Conservation (phyloP, 2,329 filamentous ascomycete species). For the Mariannaea elegans region DNA sequence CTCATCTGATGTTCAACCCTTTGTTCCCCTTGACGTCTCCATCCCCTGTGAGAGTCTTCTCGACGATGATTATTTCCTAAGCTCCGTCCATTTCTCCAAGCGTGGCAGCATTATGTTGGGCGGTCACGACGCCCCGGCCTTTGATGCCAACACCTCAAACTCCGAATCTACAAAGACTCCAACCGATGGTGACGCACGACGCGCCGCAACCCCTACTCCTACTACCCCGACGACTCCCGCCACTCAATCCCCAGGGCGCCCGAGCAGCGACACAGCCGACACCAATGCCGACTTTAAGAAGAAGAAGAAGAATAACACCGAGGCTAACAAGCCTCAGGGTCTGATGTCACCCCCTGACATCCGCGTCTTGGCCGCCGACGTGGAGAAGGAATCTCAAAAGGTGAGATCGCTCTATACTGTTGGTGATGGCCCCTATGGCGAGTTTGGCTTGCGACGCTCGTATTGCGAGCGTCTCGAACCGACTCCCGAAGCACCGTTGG, state of each 20-base stretch:
- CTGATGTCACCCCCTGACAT: conserved; percentile 54
- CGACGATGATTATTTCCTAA: conserved; percentile 67
- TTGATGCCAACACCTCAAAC: conserved; percentile 33
- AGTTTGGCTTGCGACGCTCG: conserved; percentile 59
- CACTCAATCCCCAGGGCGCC: conserved; percentile 33
- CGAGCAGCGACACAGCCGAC: conserved; percentile 37
- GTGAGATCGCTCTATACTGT: conserved; percentile 72
- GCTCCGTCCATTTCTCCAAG: conserved; percentile 67
- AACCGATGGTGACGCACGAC: conserved; percentile 29
- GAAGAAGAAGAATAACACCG: conserved; percentile 18
- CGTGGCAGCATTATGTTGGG: conserved; percentile 71
- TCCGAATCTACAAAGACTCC: conserved; percentile 1
- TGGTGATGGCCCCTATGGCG: conserved; percentile 62
- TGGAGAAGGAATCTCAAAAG: conserved; percentile 72
- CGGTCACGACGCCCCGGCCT: conserved; percentile 48
- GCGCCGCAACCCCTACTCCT: conserved; percentile 30
- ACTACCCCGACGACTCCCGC: conserved; percentile 35
- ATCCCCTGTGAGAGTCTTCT: conserved; percentile 66
- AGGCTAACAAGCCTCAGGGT: conserved; percentile 25
- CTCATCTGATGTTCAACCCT: conserved; percentile 46
- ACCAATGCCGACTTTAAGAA: conserved; percentile 27
- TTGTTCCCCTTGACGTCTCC: conserved; percentile 62
- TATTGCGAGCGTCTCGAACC: conserved; percentile 60
- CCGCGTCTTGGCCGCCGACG: conserved; percentile 62
- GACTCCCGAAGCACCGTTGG: conserved; percentile 59